Conservation (phyloP, 768 basidiomycete species). For the Brasilioporus rufonigricans region DNA sequence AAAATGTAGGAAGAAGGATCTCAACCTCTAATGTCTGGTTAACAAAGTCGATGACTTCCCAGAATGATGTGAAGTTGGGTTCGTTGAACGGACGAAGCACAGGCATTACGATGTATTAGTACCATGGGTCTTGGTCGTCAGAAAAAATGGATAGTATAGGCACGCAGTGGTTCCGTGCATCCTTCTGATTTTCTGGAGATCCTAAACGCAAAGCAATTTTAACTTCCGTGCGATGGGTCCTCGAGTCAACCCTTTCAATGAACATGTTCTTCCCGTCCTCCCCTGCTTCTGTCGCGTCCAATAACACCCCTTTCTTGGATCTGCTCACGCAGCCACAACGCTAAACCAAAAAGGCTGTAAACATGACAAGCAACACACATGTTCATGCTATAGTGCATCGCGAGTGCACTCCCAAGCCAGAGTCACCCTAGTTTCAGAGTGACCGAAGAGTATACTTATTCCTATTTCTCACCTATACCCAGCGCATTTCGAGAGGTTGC, state of each 20-base stretch:
- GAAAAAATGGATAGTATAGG: conserved; percentile 19
- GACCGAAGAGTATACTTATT: no score
- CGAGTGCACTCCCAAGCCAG: no score
- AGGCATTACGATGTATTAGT: conserved; percentile 28
- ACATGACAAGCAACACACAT: no score
- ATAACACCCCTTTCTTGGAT: not conserved
- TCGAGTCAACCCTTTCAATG: conserved; percentile 12
- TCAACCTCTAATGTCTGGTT: conserved; percentile 26
- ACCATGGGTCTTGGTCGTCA: conserved; percentile 9
- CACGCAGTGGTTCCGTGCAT: conserved; percentile 23
- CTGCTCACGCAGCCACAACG: no score
- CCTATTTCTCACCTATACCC: no score
- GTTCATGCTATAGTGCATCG: no score
- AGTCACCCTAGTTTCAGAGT: no score
- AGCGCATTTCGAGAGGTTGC: no score
- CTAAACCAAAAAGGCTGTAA: no score
- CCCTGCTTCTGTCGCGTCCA: conserved; percentile 11
- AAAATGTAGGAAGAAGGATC: not conserved
- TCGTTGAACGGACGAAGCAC: conserved; percentile 23
- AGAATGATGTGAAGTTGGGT: conserved; percentile 21
- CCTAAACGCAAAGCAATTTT: conserved; percentile 5
- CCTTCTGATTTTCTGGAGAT: not conserved
- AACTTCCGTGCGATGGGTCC: conserved; percentile 1
- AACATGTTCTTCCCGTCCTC: conserved; percentile 8
- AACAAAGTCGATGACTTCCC: conserved; percentile 30